Evolutionary conservation across 441 rosid genomes (phyloP), one percentile per base, ranked within the genome.

Genomic region (Bruguiera hainesii): DNA sequence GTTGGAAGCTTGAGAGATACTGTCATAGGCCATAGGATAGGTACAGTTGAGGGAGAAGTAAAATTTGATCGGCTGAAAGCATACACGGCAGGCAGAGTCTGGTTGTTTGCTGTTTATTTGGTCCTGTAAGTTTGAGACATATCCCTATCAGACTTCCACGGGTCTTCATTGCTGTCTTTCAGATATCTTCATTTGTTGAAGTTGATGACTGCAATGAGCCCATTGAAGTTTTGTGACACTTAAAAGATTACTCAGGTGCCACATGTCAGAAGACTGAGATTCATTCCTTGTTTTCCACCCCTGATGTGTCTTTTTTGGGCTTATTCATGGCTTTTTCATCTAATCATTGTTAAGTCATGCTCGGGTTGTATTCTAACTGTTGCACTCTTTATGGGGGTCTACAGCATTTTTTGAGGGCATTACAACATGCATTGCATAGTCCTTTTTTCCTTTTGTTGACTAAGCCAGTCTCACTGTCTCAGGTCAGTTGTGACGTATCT

Each of bases 361-460:
- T 78, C 73, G 29, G 67, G 31, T 62, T 76, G 77, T 70, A 56
- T 63, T 60, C 28, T 33, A 56, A 64, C 37, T 63, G 61, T 18
- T 42, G 55, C 61, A 60, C 50, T 31, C 20, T 20, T 71, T 46
- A 29, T 56, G 64, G 1, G 68, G 75, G 70, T 60, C 68, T 29
- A 52, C 64, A 60, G 50, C 69, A 67, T 63, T 68, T 72, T 64
- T 46, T 67, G 77, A 71, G 68, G 75, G 71, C 65, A 39, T 39
- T 42, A 42, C 16, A 13, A 66, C 66, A 53, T 71, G 73, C 78
- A 68, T 66, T 75, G 72, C 83, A 79, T 77, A 30, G 3, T 8
- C 18, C 0, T 42, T 42, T 37, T 37, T 37, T 0, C 3, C 46
- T 37, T 2, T 9, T 37, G 15, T 37, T 10, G 46, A 9, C 46